Evolutionary conservation across 805 yeast species (phyloP), one percentile per base, ranked within the genome.

Genomic region (Pichia deserticola): DNA sequence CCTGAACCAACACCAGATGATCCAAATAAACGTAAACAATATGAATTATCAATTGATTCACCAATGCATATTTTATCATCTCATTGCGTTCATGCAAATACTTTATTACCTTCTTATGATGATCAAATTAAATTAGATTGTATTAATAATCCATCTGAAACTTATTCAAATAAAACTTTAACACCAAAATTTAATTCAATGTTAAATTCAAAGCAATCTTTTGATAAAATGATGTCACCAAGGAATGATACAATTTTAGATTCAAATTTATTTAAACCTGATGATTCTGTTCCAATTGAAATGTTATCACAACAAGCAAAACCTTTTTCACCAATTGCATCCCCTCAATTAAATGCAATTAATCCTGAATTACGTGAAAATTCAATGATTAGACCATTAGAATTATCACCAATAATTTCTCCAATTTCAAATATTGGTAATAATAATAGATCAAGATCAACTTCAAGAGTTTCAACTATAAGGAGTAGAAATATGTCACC

Each of bases 21-120:
- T 38, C 67, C 68, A 3, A 45, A 53, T 7, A 87, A 87, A 61
- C 73, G 95, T 42, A 93, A 90, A 63, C 97, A 89, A 62, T 93
- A 86, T 63, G 99, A 93, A 69, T 86, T 93, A 42, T 82, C 89
- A 51, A 92, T 93, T 50, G 99, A 93, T 66, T 87, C 97, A 3
- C 99, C 99, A 4, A 82, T 93, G 52, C 95, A 86, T 60, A 73
- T 93, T 5, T 69, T 90, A 45, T 82, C 90, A 44, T 80, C 84
- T 7, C 68, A 78, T 44, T 88, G 96, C 54, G 85, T 88, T 1
- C 95, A 85, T 66, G 86, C 86, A 5, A 85, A 86, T 58, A 86
- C 92, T 1, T 64, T 86, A 37, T 67, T 86, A 41, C 95, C 95
- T 5, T 83, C 88, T 6, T 86, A 86, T 62, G 81, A 49, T 7